Conservation (phyloP, 108 stramenopile genomes). For the Skeletonema potamos region DNA sequence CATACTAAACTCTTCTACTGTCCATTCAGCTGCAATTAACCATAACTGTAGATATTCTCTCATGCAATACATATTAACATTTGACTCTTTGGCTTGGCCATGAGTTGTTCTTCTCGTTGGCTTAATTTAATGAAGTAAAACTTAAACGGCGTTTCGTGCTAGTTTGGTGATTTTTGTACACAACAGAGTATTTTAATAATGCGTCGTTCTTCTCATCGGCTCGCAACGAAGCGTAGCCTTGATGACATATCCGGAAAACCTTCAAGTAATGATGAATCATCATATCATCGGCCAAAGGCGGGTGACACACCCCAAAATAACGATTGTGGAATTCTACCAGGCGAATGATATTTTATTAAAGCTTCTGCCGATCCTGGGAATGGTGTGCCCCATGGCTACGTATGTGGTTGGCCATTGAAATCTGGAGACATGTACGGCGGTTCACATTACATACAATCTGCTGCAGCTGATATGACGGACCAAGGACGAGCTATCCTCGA, state of each 20-base stretch:
- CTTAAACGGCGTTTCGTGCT: too few relatives aligned
- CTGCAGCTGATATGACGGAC: conserved; percentile 60
- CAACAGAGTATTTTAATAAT: too few relatives aligned
- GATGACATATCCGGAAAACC: not conserved
- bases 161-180: too few relatives aligned
- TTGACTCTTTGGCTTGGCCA: too few relatives aligned
- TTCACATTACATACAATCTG: conserved; percentile 68
- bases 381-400: conserved; percentile 78
- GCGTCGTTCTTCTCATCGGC: not conserved
- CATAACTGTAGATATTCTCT: too few relatives aligned
- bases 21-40: too few relatives aligned
- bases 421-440: conserved; percentile 87
- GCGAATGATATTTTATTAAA: conserved; percentile 84
- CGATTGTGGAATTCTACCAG: conserved; percentile 83
- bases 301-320: conserved; percentile 49
- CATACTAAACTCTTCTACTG: too few relatives aligned
- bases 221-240: not conserved
- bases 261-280: not conserved
- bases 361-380: conserved; percentile 58
- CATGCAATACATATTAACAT: too few relatives aligned
- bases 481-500: conserved; percentile 76
- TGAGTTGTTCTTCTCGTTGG: too few relatives aligned
- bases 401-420: conserved; percentile 54
- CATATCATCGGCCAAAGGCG: conserved; percentile 58
- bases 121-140: too few relatives aligned